A percentile compares a stretch with the other conserved stretches of the same genome.
Evolutionary conservation across 139 green algal genomes (phyloP).

Genomic region (Coelastrella sp.): DNA sequence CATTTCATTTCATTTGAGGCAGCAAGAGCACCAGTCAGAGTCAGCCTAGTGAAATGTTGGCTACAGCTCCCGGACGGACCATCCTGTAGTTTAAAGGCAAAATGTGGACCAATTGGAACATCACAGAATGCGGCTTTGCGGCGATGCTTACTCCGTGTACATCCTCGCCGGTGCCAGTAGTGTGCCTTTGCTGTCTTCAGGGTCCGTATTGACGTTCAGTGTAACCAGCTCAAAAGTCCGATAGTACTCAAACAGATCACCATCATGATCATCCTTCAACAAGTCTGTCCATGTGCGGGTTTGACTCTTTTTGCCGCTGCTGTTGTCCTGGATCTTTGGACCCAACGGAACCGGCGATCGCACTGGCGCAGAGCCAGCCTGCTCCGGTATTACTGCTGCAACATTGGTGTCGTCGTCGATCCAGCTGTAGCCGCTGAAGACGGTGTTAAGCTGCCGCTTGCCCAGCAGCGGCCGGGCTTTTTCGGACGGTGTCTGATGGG

Average conservation of each 20-base stretch:
- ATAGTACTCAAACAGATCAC: conserved; percentile 93
- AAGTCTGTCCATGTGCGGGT: conserved; percentile 41
- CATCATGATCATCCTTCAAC: conserved; percentile 84
- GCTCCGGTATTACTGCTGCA: conserved; percentile 52
- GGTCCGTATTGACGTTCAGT: conserved; percentile 64
- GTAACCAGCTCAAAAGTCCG: conserved; percentile 75
- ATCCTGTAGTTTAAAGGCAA: too few relatives aligned
- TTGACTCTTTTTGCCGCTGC: conserved; percentile 36
- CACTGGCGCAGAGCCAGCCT: not conserved
- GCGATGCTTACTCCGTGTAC: conserved; percentile 85
- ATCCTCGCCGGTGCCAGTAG: conserved; percentile 66
- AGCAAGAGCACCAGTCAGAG: too few relatives aligned
- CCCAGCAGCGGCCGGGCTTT: conserved; percentile 68
- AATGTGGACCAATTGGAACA: too few relatives aligned
- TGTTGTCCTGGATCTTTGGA: conserved; percentile 81
- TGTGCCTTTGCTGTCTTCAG: conserved; percentile 58
- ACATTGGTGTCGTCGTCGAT: conserved; percentile 89
- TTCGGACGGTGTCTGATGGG: conserved; percentile 62
- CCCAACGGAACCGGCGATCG: conserved; percentile 65
- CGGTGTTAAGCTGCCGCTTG: conserved; percentile 60
- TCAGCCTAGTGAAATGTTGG: too few relatives aligned
- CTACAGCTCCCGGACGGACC: too few relatives aligned
- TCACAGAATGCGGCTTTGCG: too few relatives aligned
- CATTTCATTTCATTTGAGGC: too few relatives aligned
- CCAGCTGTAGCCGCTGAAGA: conserved; percentile 61